Conservation (phyloP, 2,329 filamentous ascomycete genomes). For the Penicillium sp. region DNA sequence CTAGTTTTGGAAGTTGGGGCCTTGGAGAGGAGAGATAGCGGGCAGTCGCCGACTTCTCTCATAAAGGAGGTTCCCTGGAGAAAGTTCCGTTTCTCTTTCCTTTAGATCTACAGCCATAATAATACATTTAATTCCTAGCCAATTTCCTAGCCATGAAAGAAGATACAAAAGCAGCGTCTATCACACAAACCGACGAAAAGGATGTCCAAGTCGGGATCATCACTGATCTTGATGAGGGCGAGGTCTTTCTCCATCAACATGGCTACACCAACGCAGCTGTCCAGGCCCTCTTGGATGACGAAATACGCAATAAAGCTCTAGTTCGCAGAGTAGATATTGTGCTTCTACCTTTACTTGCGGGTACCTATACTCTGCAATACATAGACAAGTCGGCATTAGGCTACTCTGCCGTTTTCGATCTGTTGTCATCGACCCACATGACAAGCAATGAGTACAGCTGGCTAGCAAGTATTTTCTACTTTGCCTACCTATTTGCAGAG, state of each 20-base stretch:
- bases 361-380: constrained; percentile 50
- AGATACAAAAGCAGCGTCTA: constrained; percentile 4
- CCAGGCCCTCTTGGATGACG: constrained; percentile 48
- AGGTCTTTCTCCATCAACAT: constrained; percentile 52
- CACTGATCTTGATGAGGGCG: constrained; percentile 49
- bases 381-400: constrained; percentile 58
- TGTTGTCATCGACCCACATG: constrained; percentile 53
- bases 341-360: constrained; percentile 52
- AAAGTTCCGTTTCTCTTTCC: not conserved
- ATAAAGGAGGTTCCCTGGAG: not conserved
- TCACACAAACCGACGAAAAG: constrained; percentile 9
- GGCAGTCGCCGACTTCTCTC: not conserved
- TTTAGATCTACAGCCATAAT: not conserved
- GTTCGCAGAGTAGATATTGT: constrained; percentile 52
- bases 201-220: constrained; percentile 25
- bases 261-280: constrained; percentile 47
- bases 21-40: not conserved
- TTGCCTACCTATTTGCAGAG: constrained; percentile 50
- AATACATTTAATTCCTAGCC: not conserved
- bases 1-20: not conserved
- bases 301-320: constrained; percentile 29
- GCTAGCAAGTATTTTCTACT: constrained; percentile 59
- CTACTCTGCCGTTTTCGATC: constrained; percentile 59
- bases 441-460: constrained; percentile 48
- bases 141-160: constrained; percentile 5